Evolutionary conservation across 306 rosid genomes (phyloP).

Genomic region (Betula pendula): DNA sequence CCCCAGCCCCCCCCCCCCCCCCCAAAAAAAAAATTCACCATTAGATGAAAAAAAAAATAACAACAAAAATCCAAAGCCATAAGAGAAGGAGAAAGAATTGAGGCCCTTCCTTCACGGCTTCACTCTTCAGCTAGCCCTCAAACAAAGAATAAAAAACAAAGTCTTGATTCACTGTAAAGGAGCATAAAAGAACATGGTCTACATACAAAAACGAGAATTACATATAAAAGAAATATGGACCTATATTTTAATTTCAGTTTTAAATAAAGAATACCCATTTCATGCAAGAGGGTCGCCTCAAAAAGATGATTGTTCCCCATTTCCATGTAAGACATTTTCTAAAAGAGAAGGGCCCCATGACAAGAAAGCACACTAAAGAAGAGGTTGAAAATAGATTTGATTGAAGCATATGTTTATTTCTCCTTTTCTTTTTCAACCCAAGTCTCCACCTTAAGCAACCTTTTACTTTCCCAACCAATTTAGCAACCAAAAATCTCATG

Average conservation of each 20-base stretch:
- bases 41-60: background rate
- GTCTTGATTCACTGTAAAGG: background rate
- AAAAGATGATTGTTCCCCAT: constrained; percentile 36
- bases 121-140: background rate
- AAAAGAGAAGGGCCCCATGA: constrained; percentile 53
- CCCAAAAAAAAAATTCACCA: background rate
- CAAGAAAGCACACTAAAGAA: constrained; percentile 52
- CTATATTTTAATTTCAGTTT: background rate
- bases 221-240: background rate
- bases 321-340: constrained; percentile 59
- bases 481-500: constrained; percentile 18
- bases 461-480: constrained; percentile 40
- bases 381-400: constrained; percentile 36
- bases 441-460: constrained; percentile 52
- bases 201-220: background rate
- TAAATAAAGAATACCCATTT: background rate
- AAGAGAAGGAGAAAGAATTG: background rate
- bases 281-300: constrained; percentile 28
- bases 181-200: background rate
- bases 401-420: constrained; percentile 25
- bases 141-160: background rate
- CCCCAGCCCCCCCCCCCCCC: background rate
- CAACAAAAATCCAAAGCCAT: background rate
- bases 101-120: background rate
- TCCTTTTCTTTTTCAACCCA: constrained; percentile 17